Evolutionary conservation across 2,329 filamentous ascomycete species (phyloP).

Genomic region (Colletotrichum nymphaeae): DNA sequence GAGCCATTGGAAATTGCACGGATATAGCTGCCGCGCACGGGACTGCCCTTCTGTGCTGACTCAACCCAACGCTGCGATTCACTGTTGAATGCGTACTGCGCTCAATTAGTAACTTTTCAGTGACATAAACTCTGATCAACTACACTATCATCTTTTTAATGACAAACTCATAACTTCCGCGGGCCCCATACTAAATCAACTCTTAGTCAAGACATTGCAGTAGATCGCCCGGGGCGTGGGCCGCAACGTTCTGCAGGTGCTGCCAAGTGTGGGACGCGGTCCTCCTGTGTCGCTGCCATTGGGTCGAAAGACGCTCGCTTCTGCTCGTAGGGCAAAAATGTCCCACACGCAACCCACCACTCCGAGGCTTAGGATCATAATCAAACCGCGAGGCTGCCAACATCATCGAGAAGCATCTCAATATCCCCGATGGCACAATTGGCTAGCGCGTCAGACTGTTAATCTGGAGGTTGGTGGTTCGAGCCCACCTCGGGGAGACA

Average conservation of each 20-base stretch:
- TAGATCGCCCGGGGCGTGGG: not conserved
- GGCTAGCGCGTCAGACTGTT: constrained; percentile 36
- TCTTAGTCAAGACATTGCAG: no score
- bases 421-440: constrained; percentile 35
- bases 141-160: not conserved
- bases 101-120: not conserved
- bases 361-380: not conserved
- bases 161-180: not conserved
- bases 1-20: not conserved
- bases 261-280: not conserved
- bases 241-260: not conserved
- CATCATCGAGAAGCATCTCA: not conserved
- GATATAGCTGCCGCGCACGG: not conserved
- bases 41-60: not conserved
- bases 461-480: constrained; percentile 37
- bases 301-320: not conserved
- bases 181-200: no score
- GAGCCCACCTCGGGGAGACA: constrained; percentile 17
- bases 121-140: not conserved
- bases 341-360: constrained; percentile 3
- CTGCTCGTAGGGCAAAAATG: not conserved
- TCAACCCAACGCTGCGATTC: not conserved
- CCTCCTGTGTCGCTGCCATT: not conserved
- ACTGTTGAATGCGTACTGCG: not conserved
- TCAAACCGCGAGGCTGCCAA: not conserved